Percentiles rank a stretch among this genome's conserved stretches.
Conservation (phyloP, 163 green algal species). For the Chlamydomonas reinhardtii region DNA sequence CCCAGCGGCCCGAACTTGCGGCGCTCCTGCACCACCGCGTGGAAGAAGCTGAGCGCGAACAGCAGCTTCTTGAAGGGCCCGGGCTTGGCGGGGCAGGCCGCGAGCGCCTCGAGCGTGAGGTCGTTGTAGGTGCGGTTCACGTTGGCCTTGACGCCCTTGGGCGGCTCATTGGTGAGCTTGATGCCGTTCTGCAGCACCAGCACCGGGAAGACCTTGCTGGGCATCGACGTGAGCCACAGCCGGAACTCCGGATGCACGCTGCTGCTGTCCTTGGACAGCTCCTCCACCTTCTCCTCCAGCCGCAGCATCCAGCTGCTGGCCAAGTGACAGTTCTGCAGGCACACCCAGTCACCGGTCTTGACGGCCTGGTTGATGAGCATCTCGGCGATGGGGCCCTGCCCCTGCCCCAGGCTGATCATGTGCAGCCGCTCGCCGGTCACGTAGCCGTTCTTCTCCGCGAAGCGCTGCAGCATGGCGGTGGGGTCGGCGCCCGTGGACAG, state of each 20-base stretch:
- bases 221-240: conserved; percentile 89
- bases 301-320: conserved; percentile 82
- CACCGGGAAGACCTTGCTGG: conserved; percentile 81
- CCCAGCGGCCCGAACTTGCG: conserved; percentile 89
- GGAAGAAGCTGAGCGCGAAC: conserved; percentile 84
- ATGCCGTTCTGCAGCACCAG: conserved; percentile 86
- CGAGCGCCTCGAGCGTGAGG: conserved; percentile 65
- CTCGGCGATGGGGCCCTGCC: conserved; percentile 83
- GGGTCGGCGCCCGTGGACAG: conserved; percentile 87
- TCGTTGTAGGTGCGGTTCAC: conserved; percentile 79
- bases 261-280: conserved; percentile 54
- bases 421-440: conserved; percentile 75
- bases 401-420: conserved; percentile 84
- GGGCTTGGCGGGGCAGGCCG: conserved; percentile 62
- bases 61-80: conserved; percentile 79
- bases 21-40: conserved; percentile 86
- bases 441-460: conserved; percentile 79
- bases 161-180: conserved; percentile 90
- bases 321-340: conserved; percentile 88
- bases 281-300: conserved; percentile 78
- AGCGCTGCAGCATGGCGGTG: conserved; percentile 83
- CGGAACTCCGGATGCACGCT: conserved; percentile 83
- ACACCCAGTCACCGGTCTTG: conserved; percentile 83
- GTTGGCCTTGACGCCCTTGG: conserved; percentile 86
- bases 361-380: conserved; percentile 79